Base-by-base conservation (phyloP, 768 basidiomycete species). In the Brasilioporus rufonigricans region DNA sequence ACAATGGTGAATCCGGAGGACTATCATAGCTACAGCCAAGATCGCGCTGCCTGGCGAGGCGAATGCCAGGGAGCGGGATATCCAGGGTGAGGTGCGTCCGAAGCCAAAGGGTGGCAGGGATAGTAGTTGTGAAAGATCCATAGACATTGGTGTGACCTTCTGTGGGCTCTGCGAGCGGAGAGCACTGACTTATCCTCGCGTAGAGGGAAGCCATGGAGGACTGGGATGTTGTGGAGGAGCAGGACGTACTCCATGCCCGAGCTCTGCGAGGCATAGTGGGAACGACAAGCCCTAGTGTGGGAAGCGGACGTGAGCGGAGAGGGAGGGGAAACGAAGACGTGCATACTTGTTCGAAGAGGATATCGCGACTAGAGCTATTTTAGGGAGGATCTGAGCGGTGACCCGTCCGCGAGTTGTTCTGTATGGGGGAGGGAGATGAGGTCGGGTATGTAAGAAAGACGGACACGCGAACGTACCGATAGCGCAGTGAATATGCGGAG, bases 101-200 rank as follows among this genome's bases (percentile, higher is more conserved):
- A 36, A 76, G 69, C 55, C 67, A 64, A 3, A 68, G 60, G 9
- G 59, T 44, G 16, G 74, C 74, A n/a, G 73, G 64, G 18, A 59
- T 50, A 0, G 76, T 77, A 0, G 76, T 73, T 1, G 74, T 69
- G 48, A 79, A 79, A 11, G 78, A 73, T 32, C 76, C 77, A 38
- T 65, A 62, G 31, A 66, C 70, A 31, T 66, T 63, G 9, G 68
- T 47, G 26, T 51, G 43, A 12, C 69, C 70, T 32, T 65, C 48
- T n/a, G 48, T 53, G 58, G 57, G 65, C 26, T 63, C 59, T 23
- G 70, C 61, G 32, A 33, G 70, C 23, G 48, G 56, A 53, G 61
- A 63, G 41, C 29, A 48, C 46, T 57, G 71, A 41, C 35, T 58
- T 39, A 66, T 65, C 63, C 35, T 57, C 12, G 49, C 52, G 41